These are phyloP conservation scores for Irpex lacteus DNA, from an alignment of 1,284 basidiomycete genomes.

Conservation along the genomic window DNA sequence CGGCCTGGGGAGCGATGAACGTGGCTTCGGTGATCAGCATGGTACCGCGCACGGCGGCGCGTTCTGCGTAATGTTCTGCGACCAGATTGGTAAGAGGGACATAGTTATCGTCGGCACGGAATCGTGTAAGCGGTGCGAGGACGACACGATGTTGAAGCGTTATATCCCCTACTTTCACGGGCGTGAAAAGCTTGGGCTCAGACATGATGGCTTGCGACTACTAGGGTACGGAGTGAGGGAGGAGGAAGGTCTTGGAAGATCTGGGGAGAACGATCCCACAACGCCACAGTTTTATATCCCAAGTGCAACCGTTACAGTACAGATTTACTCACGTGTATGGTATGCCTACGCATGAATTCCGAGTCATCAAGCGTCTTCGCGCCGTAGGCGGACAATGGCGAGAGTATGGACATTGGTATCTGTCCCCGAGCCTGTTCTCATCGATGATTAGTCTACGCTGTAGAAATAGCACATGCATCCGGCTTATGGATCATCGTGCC, in stretches of 20 bases:
- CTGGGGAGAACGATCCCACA: neutral
- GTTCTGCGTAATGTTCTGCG: constrained; percentile 46
- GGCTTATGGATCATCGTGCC: no score
- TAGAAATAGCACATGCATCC: no score
- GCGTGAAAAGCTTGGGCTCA: constrained; percentile 38
- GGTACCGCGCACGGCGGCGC: constrained; percentile 40
- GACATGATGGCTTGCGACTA: constrained; percentile 14
- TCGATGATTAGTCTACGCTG: neutral
- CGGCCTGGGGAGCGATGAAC: constrained; percentile 37
- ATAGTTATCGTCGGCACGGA: constrained; percentile 30
- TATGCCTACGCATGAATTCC: no score
- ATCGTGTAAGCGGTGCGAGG: constrained; percentile 46
- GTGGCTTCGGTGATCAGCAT: constrained; percentile 50
- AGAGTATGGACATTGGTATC: neutral
- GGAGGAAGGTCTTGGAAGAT: neutral
- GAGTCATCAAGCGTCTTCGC: neutral
- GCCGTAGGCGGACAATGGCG: neutral
- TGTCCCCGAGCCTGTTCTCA: neutral
- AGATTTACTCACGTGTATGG: no score
- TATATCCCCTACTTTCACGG: constrained; percentile 40
- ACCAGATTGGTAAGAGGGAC: constrained; percentile 27
- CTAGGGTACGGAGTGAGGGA: neutral
- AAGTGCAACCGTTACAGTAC: neutral
- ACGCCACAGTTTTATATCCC: neutral
- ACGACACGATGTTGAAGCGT: constrained; percentile 43